Evolutionary conservation across 2,329 filamentous ascomycete genomes (phyloP), one percentile per base, ranked within the genome.

Genomic region (Alternaria triticina): DNA sequence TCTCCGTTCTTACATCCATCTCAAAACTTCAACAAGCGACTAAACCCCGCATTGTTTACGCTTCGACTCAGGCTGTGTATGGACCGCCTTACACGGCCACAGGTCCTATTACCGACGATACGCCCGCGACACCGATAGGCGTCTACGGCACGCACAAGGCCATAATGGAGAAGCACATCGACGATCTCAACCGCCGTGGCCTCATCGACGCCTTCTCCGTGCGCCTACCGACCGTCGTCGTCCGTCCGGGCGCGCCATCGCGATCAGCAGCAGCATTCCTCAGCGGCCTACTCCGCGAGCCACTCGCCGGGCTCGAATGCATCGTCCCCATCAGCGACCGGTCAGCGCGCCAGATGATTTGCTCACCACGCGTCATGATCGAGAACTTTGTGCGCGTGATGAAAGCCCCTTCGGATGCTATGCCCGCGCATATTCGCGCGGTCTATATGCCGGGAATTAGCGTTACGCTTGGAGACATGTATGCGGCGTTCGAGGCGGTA

Each of bases 211-310:
- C 83, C 6, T 85, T 87, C 59, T 81, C 81, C 6, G 80, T 87
- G 59, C 85, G 87, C 0, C 87, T 89, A 64, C 87, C 87, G 0
- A 88, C 86, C 1, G 84, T 89, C 46, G 83, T 84, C 1, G 86
- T 89, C 15, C 83, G 87, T 0, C 86, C 87, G 0, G 87, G 87
- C 1, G 81, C 79, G 12, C 87, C 87, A 0, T 85, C 86, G 4
- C 83, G 82, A 2, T 87, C 87, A 0, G 87, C 87, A 20, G 86
- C 85, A 5, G 86, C 85, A 0, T 89, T 89, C 69, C 77, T 88
- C n/a, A 87, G 83, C 2, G 87, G 87, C 15, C 88, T 89, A 79
- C 86, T 89, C 62, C 83, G 87, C 28, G 87, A 89, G 78, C 87
- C 87, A 1, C 80, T 89, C 74, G 47, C 47, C 47, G 47, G 47